Conservation (phyloP, 2,329 filamentous ascomycete species). For the Penicillium italicum region DNA sequence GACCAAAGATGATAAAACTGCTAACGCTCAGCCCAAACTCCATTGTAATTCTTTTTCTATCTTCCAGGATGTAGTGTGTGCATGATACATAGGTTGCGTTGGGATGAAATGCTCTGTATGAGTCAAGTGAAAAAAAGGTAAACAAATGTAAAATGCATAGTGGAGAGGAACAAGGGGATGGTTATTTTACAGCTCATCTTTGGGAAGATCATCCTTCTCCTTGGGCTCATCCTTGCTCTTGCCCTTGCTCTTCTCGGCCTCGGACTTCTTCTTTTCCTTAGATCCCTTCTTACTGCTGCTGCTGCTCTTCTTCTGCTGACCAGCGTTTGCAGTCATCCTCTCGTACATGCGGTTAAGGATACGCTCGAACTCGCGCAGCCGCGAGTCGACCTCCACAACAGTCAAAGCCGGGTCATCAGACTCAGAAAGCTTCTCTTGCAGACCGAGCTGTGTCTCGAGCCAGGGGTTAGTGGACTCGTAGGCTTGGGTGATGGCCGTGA, state of each 20-base stretch:
- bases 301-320: constrained; percentile 24
- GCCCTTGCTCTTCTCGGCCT: constrained; percentile 28
- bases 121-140: constrained; percentile 2
- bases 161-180: not conserved
- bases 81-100: constrained; percentile 19
- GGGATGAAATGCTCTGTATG: constrained; percentile 17
- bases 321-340: constrained; percentile 46
- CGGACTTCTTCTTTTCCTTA: constrained; percentile 32
- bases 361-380: constrained; percentile 66
- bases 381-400: constrained; percentile 66
- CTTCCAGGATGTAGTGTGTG: constrained; percentile 10
- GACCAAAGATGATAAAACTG: not conserved
- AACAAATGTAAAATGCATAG: constrained; percentile 10
- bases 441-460: constrained; percentile 67
- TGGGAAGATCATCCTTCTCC: constrained; percentile 26
- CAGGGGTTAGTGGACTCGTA: constrained; percentile 65
- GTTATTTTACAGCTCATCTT: constrained; percentile 32
- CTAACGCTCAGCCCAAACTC: constrained; percentile 14
- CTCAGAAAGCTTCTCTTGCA: constrained; percentile 66
- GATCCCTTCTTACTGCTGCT: constrained; percentile 23
- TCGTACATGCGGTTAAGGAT: constrained; percentile 36
- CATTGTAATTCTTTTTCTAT: constrained; percentile 22
- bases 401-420: constrained; percentile 73
- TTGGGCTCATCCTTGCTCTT: constrained; percentile 18
- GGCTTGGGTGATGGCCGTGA: constrained; percentile 61